Conservation (phyloP, 2,329 filamentous ascomycete species). For the Ophiostoma himal-ulmi region DNA sequence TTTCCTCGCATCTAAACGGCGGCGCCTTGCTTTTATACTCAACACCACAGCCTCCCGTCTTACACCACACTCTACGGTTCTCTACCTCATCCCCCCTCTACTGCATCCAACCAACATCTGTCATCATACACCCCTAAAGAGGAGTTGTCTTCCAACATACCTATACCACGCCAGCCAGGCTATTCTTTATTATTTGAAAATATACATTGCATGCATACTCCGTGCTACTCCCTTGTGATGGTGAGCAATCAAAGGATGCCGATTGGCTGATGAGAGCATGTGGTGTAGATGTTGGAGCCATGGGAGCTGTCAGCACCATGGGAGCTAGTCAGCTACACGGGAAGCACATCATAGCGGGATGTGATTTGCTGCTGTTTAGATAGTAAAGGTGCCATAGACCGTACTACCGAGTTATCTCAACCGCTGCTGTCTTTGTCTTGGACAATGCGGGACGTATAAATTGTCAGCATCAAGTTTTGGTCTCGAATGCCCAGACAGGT, state of each 20-base stretch:
- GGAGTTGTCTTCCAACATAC: not conserved
- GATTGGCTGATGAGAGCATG: not conserved
- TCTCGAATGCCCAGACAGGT: too few species aligned
- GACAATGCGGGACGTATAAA: too few species aligned
- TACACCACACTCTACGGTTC: not conserved
- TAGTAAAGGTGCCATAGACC: too few species aligned
- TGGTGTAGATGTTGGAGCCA: not conserved
- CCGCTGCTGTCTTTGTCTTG: too few species aligned
- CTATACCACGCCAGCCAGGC: not conserved
- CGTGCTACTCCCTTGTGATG: not conserved
- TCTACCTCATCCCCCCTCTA: not conserved
- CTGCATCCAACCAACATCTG: not conserved
- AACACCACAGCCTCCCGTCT: not conserved
- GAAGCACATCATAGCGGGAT: not conserved
- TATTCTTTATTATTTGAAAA: not conserved
- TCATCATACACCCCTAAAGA: not conserved
- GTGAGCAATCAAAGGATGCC: not conserved
- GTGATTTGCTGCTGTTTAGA: not conserved
- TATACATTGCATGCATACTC: not conserved
- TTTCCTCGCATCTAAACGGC: not conserved
- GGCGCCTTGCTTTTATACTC: not conserved
- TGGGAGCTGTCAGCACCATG: not conserved
- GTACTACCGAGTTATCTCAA: too few species aligned
- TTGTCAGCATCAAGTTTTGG: too few species aligned
- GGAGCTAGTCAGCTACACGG: not conserved